Evolutionary conservation across 2,329 filamentous ascomycete genomes (phyloP), one percentile per base, ranked within the genome.

Genomic region (Trichoderma breve): DNA sequence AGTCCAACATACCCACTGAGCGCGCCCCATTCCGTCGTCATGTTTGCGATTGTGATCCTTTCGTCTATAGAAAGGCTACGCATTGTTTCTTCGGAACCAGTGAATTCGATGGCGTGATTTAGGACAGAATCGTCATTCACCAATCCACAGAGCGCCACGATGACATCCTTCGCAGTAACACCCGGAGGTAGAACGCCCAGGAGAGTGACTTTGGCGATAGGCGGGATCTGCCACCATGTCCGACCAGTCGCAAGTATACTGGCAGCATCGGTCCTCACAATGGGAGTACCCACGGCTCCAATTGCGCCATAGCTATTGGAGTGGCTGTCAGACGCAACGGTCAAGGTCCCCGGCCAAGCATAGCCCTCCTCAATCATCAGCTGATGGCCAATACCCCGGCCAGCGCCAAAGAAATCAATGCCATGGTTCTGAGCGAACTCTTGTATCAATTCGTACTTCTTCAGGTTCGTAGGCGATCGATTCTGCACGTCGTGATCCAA

Each of bases 91-190:
- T 43, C 39, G 7, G 39, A 43, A 43, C 39, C 39, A 9, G 39
- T 7, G 39, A 43, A 43, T n/a, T 43, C 39, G 8, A 43, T 43
- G 39, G 15, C 18, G 18, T 43, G 39, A n/a, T 43, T 43, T 43
- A 43, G 39, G 39, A 43, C 39, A 18, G 39, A 43, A 43, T 57
- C 53, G 26, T 57, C 26, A n/a, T 43, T 43, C 39, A 43, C 39
- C 18, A 97, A 83, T 1, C 93, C 93, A 76, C 93, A 97, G 1
- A 98, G 86, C 0, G 94, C 93, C 30, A 98, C 89, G 75, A 98
- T 98, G 15, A 98, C 93, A 80, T 98, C 96, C 82, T 99, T 98
- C 36, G 94, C 95, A 0, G 92, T 94, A 1, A 97, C 94, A 18
- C 95, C 95, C 1, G 84, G 83, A 0, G 39, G 39, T 3, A 43